A percentile compares a stretch with the other conserved stretches of the same genome.
Evolutionary conservation across 106 monocot species (phyloP).

Genomic region (Triglochin maritima): DNA sequence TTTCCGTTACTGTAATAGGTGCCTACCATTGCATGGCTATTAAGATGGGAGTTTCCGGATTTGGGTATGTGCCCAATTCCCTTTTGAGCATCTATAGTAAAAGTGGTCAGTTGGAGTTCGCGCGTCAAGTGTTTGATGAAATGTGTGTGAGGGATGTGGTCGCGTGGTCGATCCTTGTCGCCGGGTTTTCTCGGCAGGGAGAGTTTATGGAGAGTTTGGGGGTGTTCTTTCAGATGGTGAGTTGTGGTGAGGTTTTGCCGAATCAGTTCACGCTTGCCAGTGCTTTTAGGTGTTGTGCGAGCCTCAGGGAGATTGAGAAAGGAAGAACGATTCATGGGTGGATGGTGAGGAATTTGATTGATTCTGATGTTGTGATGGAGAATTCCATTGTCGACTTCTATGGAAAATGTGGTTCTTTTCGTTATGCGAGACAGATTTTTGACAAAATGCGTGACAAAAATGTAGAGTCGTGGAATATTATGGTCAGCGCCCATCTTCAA

Average conservation of each 20-base stretch:
- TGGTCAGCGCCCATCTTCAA: conserved; percentile 38
- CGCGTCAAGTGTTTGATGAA: conserved; percentile 52
- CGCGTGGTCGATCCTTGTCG: conserved; percentile 45
- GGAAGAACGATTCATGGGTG: conserved; percentile 63
- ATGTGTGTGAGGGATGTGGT: conserved; percentile 17
- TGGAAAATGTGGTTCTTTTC: conserved; percentile 39
- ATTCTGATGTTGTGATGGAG: conserved; percentile 37
- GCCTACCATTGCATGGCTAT: conserved; percentile 31
- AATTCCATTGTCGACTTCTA: conserved; percentile 66
- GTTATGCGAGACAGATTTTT: conserved; percentile 29
- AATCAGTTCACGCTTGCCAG: conserved; percentile 52
- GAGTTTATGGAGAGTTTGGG: neutral
- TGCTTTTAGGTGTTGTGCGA: conserved; percentile 42
- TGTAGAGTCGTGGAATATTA: conserved; percentile 61
- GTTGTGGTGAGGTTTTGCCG: conserved; percentile 4
- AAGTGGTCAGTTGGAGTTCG: conserved; percentile 17
- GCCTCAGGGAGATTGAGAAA: neutral
- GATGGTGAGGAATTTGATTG: conserved; percentile 38
- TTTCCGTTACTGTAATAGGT: conserved; percentile 2
- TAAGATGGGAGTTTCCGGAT: conserved; percentile 18
- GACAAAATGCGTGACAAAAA: conserved; percentile 38
- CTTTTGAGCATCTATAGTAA: conserved; percentile 27
- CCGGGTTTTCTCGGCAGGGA: conserved; percentile 25
- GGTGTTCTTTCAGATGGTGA: conserved; percentile 33
- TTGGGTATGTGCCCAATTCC: conserved; percentile 13